phyloP scores from a whole-genome alignment of 495 filamentous ascomycete species.

The Darksidea phi region DNA sequence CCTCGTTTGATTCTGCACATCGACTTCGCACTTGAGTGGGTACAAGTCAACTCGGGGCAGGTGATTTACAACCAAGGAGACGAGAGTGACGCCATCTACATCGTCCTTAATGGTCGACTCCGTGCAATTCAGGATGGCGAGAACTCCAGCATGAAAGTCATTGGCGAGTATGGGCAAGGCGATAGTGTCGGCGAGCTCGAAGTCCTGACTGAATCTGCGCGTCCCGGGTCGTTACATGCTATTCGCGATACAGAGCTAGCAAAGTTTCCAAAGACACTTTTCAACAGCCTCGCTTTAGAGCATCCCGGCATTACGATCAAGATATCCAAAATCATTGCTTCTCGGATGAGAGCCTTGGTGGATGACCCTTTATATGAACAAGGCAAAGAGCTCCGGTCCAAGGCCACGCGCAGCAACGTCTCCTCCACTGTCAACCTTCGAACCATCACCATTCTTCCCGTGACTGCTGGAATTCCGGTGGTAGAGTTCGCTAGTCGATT shows the following conservation, averaged over 20 bases:
- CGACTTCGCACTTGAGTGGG: conserved; percentile 97
- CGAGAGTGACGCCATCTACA: conserved; percentile 97
- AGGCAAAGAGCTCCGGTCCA: conserved; percentile 46
- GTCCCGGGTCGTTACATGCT: conserved; percentile 87
- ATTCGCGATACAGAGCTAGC: conserved; percentile 96
- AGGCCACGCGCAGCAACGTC: conserved; percentile 63
- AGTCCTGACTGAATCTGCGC: conserved; percentile 88
- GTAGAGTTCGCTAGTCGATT: conserved; percentile 92
- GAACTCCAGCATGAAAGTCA: conserved; percentile 79
- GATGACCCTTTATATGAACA: conserved; percentile 72
- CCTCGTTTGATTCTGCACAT: conserved; percentile 94
- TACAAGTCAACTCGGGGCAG: conserved; percentile 91
- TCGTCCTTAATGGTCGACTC: conserved; percentile 90
- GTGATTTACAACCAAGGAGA: conserved; percentile 92
- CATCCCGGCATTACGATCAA: conserved; percentile 98
- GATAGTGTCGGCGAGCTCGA: conserved; percentile 97
- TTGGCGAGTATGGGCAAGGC: conserved; percentile 92
- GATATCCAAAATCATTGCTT: conserved; percentile 96
- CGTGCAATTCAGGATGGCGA: conserved; percentile 74
- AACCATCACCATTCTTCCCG: conserved; percentile 87
- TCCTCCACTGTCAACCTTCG: conserved; percentile 88
- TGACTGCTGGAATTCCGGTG: conserved; percentile 88
- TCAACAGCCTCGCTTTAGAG: conserved; percentile 95
- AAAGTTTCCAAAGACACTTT: conserved; percentile 91
- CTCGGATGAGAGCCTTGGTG: conserved; percentile 84